phyloP scores from a whole-genome alignment of 371 early-diverging fungal species.

The Haplosporangium sp. region DNA sequence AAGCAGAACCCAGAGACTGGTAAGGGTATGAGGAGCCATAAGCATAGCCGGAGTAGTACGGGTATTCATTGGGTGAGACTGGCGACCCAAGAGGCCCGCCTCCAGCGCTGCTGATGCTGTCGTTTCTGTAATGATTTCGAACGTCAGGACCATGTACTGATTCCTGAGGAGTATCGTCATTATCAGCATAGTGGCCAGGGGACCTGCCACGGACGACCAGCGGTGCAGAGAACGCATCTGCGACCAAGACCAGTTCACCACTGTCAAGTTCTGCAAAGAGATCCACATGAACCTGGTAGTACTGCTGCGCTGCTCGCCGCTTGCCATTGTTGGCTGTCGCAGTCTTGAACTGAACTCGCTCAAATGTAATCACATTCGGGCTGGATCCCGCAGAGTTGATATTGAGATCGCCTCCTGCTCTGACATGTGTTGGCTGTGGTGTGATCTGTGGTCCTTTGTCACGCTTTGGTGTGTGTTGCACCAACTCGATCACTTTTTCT shows the following conservation, averaged over 20 bases:
- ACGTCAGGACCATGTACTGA: constrained; percentile 9
- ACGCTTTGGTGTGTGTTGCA: constrained; percentile 95
- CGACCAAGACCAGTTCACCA: constrained; percentile 67
- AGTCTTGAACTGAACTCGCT: constrained; percentile 95
- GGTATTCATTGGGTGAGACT: constrained; percentile 28
- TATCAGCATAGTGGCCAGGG: constrained; percentile 90
- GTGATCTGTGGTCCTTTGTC: constrained; percentile 92
- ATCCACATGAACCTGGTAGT: constrained; percentile 80
- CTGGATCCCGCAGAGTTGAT: constrained; percentile 66
- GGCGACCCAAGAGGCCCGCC: constrained; percentile 34
- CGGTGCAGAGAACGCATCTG: constrained; percentile 79
- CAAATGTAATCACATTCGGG: constrained; percentile 81
- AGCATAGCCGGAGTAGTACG: constrained; percentile 34
- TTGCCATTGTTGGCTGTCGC: constrained; percentile 96
- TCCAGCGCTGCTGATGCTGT: constrained; percentile 43
- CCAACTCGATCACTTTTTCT: constrained; percentile 81
- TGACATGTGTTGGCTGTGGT: constrained; percentile 71
- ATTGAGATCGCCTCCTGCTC: constrained; percentile 69
- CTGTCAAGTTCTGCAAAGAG: constrained; percentile 74
- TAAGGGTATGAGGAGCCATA: constrained; percentile 50
- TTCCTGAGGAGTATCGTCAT: constrained; percentile 48
- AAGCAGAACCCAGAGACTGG: constrained; percentile 47
- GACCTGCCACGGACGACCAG: constrained; percentile 95
- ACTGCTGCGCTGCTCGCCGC: constrained; percentile 92
- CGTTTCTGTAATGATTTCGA: constrained; percentile 41